These are phyloP conservation scores for Gastrodia elata DNA, from an alignment of 106 monocot species.

Conservation along the genomic window DNA sequence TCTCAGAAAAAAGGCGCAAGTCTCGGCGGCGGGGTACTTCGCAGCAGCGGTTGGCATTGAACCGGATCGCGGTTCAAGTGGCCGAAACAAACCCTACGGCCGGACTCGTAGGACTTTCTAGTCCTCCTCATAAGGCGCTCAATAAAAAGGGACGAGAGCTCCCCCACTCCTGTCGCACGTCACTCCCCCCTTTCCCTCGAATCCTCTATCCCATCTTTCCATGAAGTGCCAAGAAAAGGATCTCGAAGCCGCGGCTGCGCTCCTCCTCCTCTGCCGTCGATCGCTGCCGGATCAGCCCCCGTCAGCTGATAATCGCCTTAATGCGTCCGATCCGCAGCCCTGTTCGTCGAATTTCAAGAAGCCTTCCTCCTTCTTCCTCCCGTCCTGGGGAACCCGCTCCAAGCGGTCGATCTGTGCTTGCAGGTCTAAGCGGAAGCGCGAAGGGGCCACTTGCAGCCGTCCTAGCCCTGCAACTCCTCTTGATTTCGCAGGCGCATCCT, in stretches of 20 bases:
- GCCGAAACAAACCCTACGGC: neutral
- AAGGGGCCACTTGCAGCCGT: neutral
- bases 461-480: slow-evolving; percentile 6
- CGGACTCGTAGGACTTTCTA: neutral
- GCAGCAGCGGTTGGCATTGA: neutral
- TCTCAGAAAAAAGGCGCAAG: too few relatives aligned
- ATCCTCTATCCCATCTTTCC: neutral
- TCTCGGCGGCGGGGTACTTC: neutral
- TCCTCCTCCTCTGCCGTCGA: neutral
- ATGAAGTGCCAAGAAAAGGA: neutral
- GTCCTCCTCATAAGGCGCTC: neutral
- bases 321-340: neutral
- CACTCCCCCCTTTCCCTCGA: slow-evolving; percentile 4
- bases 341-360: neutral
- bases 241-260: neutral
- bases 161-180: neutral
- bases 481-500: neutral
- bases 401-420: neutral
- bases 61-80: neutral
- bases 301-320: too few relatives aligned
- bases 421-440: neutral
- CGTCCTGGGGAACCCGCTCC: slow-evolving; percentile 1
- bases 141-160: neutral
- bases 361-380: neutral
- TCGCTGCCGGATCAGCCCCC: neutral